Percentiles rank a stretch among this genome's conserved stretches.
Conservation (phyloP, 768 basidiomycete genomes). For the Hygrocybe punicea region DNA sequence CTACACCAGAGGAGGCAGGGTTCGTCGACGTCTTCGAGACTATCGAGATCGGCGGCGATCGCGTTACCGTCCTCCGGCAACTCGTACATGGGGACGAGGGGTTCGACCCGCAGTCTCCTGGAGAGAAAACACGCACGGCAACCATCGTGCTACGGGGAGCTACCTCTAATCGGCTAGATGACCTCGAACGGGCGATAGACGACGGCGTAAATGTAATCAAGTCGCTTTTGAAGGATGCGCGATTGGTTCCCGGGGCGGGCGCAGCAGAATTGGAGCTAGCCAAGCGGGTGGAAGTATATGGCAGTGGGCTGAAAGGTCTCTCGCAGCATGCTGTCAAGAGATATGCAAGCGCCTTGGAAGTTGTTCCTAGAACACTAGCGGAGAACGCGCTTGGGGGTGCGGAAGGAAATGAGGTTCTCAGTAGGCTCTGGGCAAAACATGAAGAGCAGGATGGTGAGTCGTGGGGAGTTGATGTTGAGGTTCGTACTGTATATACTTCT, state of each 20-base stretch:
- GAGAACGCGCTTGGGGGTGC: slow-evolving; percentile 93
- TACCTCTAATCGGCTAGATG: slow-evolving; percentile 90
- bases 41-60: slow-evolving; percentile 94
- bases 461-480: slow-evolving; percentile 91
- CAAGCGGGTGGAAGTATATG: slow-evolving; percentile 77
- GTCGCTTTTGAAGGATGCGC: slow-evolving; percentile 80
- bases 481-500: slow-evolving; percentile 24
- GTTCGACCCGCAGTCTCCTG: slow-evolving; percentile 46
- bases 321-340: slow-evolving; percentile 91
- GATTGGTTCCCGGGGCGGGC: slow-evolving; percentile 91
- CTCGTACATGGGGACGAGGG: slow-evolving; percentile 62
- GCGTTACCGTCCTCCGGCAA: slow-evolving; percentile 94
- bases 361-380: slow-evolving; percentile 86
- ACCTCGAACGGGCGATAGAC: slow-evolving; percentile 93
- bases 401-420: slow-evolving; percentile 90
- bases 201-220: slow-evolving; percentile 98
- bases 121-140: slow-evolving; percentile 81
- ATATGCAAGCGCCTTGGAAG: slow-evolving; percentile 86
- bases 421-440: slow-evolving; percentile 86
- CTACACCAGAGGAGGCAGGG: slow-evolving; percentile 94
- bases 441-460: slow-evolving; percentile 66
- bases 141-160: slow-evolving; percentile 96
- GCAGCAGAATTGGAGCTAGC: slow-evolving; percentile 94
- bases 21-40: slow-evolving; percentile 93
- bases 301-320: slow-evolving; percentile 83